Percentiles rank a stretch among this genome's conserved stretches.
Evolutionary conservation across 768 basidiomycete genomes (phyloP).

Genomic region (Mycena capillaripes): DNA sequence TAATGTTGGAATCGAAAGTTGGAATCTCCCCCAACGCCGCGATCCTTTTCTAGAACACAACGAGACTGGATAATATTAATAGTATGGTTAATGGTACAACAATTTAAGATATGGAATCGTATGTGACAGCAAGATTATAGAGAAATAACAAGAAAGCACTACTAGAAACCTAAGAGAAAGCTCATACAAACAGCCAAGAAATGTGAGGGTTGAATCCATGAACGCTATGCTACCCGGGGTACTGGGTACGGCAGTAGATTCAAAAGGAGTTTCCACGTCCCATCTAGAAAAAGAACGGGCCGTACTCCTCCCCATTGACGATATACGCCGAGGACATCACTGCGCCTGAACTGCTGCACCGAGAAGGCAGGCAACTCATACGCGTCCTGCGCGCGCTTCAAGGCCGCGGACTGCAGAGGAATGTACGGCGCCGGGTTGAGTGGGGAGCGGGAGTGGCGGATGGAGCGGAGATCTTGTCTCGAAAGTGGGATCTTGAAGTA

Average conservation of each 20-base stretch:
- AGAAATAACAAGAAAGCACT: not conserved
- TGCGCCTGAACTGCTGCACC: conserved; percentile 55
- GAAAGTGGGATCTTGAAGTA: conserved; percentile 64
- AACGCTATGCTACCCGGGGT: conserved; percentile 28
- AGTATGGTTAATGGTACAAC: not conserved
- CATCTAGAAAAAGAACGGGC: conserved; percentile 51
- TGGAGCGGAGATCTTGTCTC: conserved; percentile 44
- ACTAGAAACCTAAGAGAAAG: not conserved
- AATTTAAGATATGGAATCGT: not conserved
- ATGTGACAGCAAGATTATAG: conserved; percentile 19
- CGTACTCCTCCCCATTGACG: conserved; percentile 62
- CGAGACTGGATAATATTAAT: no score
- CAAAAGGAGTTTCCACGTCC: conserved; percentile 62
- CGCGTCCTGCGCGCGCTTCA: conserved; percentile 54
- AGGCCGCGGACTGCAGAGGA: conserved; percentile 45
- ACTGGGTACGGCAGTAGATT: conserved; percentile 57
- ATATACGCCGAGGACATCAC: conserved; percentile 64
- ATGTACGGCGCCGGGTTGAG: conserved; percentile 29
- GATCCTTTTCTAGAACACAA: no score
- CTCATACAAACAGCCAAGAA: not conserved
- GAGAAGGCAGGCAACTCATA: conserved; percentile 56
- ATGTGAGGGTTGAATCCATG: not conserved
- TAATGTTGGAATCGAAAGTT: no score
- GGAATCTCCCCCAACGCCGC: no score
- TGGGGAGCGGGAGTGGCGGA: conserved; percentile 39